Evolutionary conservation across 129 eudicot species (phyloP), one percentile per base, ranked within the genome.

Genomic region (Saussurea involucrata): DNA sequence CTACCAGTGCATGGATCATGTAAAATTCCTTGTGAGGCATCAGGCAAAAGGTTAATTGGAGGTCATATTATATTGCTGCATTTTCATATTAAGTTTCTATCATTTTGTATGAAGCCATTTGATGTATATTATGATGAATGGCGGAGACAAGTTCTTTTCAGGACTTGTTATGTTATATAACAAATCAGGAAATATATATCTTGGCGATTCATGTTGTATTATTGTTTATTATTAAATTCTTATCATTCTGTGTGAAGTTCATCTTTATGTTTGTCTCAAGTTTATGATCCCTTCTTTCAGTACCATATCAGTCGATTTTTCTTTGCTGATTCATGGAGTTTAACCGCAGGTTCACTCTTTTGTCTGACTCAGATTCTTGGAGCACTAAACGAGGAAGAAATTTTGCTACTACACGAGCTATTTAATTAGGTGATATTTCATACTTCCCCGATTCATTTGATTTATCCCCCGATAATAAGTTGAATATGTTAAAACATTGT

Each of bases 351-450:
- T 81, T 86, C 82, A 86, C 81, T 80, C 87, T 82, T 86, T 86
- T 90, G 84, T 86, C 72, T 86, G 89, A 73, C 70, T 77, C 92
- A 92, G 98, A 90, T 92, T 86, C 88, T 86, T 85, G 94, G 82
- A 86, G 89, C 82, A 76, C 96, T 96, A 70, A 87, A 64, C 11
- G 85, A 86, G 72, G 98, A 92, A 83, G 98, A 92, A 85, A 78
- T 86, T 63, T 71, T 84, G 71, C 74, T 88, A 83, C 92, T 90
- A 79, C 85, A 71, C 76, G 88, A 86, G 86, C 83, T n/a, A n/a
- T n/a, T n/a, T 92, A 79, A 86, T 84, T 71, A 83, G 96, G 97
- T 92, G 79, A 85, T 78, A 84, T 44, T 72, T 81, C 73, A 76
- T 68, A 66, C 69, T 61, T 57, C 24, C 15, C 55, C 66, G 42